phyloP scores from a whole-genome alignment of 192 early-diverging fungal species.

The Radiomyces spectabilis region DNA sequence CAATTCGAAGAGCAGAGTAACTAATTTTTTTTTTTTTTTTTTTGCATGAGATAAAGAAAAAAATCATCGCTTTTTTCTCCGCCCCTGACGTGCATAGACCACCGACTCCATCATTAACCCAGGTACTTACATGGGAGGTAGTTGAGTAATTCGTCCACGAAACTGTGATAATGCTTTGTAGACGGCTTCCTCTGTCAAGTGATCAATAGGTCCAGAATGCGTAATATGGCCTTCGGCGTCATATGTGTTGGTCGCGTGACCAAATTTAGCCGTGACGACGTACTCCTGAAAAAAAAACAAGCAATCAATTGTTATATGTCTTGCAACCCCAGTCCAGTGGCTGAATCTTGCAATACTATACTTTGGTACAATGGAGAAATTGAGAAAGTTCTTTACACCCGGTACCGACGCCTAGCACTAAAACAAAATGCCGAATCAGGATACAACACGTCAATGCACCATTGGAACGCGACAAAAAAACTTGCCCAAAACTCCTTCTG shows the following conservation, averaged over 20 bases:
- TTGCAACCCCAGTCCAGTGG: background rate
- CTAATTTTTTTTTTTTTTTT: too few species aligned
- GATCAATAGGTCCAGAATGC: slow-evolving; percentile 15
- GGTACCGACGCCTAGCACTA: slow-evolving; percentile 41
- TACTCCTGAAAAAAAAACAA: slow-evolving; percentile 29
- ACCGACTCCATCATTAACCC: background rate
- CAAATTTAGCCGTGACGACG: slow-evolving; percentile 42
- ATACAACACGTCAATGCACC: background rate
- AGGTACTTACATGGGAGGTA: slow-evolving; percentile 53
- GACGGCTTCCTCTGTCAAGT: slow-evolving; percentile 33
- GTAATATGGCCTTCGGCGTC: slow-evolving; percentile 48
- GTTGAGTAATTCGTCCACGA: slow-evolving; percentile 50
- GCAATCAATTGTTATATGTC: background rate
- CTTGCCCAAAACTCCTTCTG: slow-evolving; percentile 43
- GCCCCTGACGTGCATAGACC: too few species aligned
- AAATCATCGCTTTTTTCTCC: background rate
- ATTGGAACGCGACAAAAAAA: background rate
- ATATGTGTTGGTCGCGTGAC: slow-evolving; percentile 49
- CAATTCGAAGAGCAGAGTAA: slow-evolving; percentile 60
- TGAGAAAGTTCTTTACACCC: slow-evolving; percentile 44
- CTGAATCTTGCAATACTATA: background rate
- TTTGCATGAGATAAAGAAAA: background rate
- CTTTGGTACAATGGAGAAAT: slow-evolving; percentile 41
- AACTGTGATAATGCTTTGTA: slow-evolving; percentile 36
- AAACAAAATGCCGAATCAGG: background rate